phyloP scores from a whole-genome alignment of 1,284 basidiomycete species.

The Melampsora larici-populina region DNA sequence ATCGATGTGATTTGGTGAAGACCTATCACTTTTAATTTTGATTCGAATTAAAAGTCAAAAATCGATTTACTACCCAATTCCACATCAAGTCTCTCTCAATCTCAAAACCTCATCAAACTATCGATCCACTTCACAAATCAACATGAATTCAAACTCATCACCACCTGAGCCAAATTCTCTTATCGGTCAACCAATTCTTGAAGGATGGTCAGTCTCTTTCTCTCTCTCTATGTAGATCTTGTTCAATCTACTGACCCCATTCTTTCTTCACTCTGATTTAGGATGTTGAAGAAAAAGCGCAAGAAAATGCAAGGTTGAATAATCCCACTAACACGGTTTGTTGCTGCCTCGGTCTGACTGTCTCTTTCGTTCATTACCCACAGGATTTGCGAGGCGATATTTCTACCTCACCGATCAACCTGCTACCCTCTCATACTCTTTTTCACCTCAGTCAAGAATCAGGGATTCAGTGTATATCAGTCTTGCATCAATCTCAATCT shows the following conservation, averaged over 20 bases:
- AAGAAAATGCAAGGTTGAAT: slow-evolving; percentile 40
- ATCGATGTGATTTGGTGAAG: too few relatives aligned
- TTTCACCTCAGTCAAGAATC: slow-evolving; percentile 38
- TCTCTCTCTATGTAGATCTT: not conserved
- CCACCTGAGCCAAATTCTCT: not conserved
- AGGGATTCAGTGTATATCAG: slow-evolving; percentile 40
- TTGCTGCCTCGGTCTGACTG: not conserved
- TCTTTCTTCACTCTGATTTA: not conserved
- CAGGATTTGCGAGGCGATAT: slow-evolving; percentile 38
- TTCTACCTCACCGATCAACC: slow-evolving; percentile 41
- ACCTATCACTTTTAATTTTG: too few relatives aligned
- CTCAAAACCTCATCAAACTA: too few relatives aligned
- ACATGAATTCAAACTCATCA: not conserved
- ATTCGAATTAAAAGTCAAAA: too few relatives aligned
- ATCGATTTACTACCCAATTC: too few relatives aligned
- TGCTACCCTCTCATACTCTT: slow-evolving; percentile 39
- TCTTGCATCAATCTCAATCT: slow-evolving; percentile 39
- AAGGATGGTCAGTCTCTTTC: slow-evolving; percentile 41
- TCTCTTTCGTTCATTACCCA: not conserved
- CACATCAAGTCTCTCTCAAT: too few relatives aligned
- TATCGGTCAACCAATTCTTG: slow-evolving; percentile 33
- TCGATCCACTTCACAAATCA: too few relatives aligned
- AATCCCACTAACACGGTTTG: not conserved
- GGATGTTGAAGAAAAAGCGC: slow-evolving; percentile 43
- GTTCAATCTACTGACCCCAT: not conserved